Percentiles rank a stretch among this genome's conserved stretches.
phyloP scores from a whole-genome alignment of 805 yeast species.

The Trichomonascus vanleenenianus region DNA sequence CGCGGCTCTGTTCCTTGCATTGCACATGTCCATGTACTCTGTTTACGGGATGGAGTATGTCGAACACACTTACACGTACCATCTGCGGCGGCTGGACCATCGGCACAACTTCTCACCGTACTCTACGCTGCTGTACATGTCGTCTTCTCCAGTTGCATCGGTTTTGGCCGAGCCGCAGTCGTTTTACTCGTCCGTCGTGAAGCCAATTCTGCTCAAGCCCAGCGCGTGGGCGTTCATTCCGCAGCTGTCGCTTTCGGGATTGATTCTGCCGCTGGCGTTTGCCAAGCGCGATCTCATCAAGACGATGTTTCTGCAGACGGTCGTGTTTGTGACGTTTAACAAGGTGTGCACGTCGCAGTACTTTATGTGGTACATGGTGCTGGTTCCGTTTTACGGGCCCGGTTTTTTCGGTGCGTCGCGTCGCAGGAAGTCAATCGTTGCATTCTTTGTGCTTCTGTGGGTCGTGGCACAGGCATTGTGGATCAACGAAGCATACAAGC shows the following conservation, averaged over 20 bases:
- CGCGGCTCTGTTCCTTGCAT: slow-evolving; percentile 34
- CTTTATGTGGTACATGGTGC: slow-evolving; percentile 87
- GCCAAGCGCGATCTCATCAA: slow-evolving; percentile 38
- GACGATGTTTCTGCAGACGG: slow-evolving; percentile 66
- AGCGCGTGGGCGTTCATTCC: slow-evolving; percentile 75
- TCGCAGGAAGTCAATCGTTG: neutral
- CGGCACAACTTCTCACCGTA: slow-evolving; percentile 91
- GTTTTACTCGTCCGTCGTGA: slow-evolving; percentile 29
- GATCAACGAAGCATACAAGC: slow-evolving; percentile 67
- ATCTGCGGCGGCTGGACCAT: slow-evolving; percentile 77
- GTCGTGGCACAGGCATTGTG: slow-evolving; percentile 62
- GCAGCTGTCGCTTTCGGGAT: slow-evolving; percentile 54
- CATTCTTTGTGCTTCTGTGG: slow-evolving; percentile 48
- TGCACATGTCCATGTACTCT: slow-evolving; percentile 55
- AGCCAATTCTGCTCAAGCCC: slow-evolving; percentile 47
- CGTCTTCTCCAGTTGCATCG: slow-evolving; percentile 47
- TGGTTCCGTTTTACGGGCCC: slow-evolving; percentile 56
- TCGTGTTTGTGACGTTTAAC: slow-evolving; percentile 68
- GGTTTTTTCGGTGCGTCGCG: neutral
- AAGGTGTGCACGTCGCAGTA: slow-evolving; percentile 92
- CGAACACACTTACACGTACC: slow-evolving; percentile 74
- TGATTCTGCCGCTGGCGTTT: slow-evolving; percentile 49
- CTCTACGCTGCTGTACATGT: slow-evolving; percentile 52
- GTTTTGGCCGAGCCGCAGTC: slow-evolving; percentile 36
- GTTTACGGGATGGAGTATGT: slow-evolving; percentile 71